Percentiles rank a stretch among this genome's conserved stretches.
phyloP scores from a whole-genome alignment of 768 basidiomycete species.

The Pholiota molesta region DNA sequence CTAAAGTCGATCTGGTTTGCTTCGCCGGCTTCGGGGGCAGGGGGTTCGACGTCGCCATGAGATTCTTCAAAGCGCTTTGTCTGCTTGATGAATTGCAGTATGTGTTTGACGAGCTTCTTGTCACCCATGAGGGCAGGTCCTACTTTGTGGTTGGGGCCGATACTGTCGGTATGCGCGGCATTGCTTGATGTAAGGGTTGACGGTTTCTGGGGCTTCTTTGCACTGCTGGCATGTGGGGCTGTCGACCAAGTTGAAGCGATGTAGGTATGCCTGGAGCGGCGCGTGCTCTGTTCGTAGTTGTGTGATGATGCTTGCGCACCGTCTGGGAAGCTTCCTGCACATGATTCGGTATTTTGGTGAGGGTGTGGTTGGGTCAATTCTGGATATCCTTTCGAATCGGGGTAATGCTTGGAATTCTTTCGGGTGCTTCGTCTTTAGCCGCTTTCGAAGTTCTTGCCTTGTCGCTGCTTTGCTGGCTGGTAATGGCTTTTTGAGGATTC shows the following conservation, averaged over 20 bases:
- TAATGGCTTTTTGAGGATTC: neutral
- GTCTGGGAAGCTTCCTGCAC: slow-evolving; percentile 9
- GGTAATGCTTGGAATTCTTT: slow-evolving; percentile 12
- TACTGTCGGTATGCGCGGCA: slow-evolving; percentile 28
- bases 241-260: slow-evolving; percentile 26
- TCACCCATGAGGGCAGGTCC: no score
- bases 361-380: slow-evolving; percentile 15
- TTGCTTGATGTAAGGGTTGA: slow-evolving; percentile 29
- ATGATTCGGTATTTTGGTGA: slow-evolving; percentile 19
- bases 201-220: slow-evolving; percentile 24
- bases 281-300: slow-evolving; percentile 36
- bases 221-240: slow-evolving; percentile 31
- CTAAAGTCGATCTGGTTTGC: neutral
- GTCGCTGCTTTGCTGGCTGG: slow-evolving; percentile 13
- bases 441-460: slow-evolving; percentile 16
- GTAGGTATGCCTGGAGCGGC: slow-evolving; percentile 32
- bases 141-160: no score
- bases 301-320: slow-evolving; percentile 25
- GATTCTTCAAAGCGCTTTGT: neutral
- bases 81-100: neutral
- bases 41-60: neutral
- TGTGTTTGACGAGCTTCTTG: no score
- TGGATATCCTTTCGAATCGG: slow-evolving; percentile 10
- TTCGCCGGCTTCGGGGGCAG: neutral
- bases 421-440: slow-evolving; percentile 15